A percentile compares a stretch with the other conserved stretches of the same genome.
These are phyloP conservation scores for Sporothrix brunneoviolacea DNA, from an alignment of 2,329 filamentous ascomycete species.

Conservation along the genomic window DNA sequence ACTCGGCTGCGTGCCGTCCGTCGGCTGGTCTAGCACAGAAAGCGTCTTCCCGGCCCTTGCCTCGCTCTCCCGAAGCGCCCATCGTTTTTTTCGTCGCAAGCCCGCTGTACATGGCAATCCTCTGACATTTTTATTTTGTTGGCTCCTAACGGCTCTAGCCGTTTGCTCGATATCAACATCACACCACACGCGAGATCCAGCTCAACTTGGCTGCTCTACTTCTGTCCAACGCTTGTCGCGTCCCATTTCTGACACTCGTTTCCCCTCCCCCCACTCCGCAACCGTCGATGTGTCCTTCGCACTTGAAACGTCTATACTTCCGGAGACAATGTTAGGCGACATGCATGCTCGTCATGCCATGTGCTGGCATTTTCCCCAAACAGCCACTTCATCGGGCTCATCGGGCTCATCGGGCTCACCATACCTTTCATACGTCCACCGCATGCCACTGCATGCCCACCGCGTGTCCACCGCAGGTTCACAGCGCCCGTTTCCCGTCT, in stretches of 20 bases:
- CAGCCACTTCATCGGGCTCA: constrained; percentile 7
- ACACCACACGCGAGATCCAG: too few species aligned
- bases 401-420: too few species aligned
- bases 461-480: background rate
- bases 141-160: too few species aligned
- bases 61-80: constrained; percentile 5
- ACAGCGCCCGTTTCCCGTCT: background rate
- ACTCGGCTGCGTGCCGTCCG: constrained; percentile 15
- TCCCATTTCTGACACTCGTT: background rate
- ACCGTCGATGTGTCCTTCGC: background rate
- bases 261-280: background rate
- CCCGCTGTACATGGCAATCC: too few species aligned
- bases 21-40: constrained; percentile 7
- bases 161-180: too few species aligned
- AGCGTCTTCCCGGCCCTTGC: constrained; percentile 12
- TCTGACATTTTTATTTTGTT: background rate
- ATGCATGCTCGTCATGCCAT: constrained; percentile 9
- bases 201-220: too few species aligned
- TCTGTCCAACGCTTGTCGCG: too few species aligned
- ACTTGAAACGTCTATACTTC: background rate
- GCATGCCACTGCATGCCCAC: background rate
- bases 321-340: background rate
- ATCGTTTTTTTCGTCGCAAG: background rate
- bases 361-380: background rate
- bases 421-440: background rate